Conservation (phyloP, 192 early-diverging fungal species). For the Podila minutissima region DNA sequence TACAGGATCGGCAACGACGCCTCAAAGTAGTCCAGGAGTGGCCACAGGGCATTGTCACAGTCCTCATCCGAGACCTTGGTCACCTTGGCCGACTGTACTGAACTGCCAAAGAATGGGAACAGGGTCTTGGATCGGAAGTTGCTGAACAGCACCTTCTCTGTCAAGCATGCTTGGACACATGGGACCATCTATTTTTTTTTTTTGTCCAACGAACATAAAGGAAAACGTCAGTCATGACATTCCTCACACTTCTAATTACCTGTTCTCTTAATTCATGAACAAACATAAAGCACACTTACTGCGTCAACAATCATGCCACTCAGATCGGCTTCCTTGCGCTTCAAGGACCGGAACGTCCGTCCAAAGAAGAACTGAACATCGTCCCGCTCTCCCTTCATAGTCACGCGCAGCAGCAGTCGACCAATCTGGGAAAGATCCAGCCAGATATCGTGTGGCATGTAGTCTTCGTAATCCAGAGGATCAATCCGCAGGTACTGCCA, state of each 20-base stretch:
- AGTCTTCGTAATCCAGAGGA: slow-evolving; percentile 63
- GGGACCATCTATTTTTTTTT: slow-evolving; percentile 63
- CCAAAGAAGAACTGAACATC: slow-evolving; percentile 88
- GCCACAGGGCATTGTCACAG: slow-evolving; percentile 74
- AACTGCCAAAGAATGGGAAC: slow-evolving; percentile 34
- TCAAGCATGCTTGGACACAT: slow-evolving; percentile 71
- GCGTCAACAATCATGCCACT: slow-evolving; percentile 75
- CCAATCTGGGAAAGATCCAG: slow-evolving; percentile 78
- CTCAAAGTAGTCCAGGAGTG: slow-evolving; percentile 81
- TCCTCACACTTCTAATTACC: too few relatives aligned
- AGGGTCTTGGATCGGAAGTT: slow-evolving; percentile 49
- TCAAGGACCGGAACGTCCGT: slow-evolving; percentile 75
- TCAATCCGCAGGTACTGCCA: slow-evolving; percentile 68
- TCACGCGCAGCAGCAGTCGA: slow-evolving; percentile 71
- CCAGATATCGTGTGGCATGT: slow-evolving; percentile 73
- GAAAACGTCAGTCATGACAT: too few relatives aligned
- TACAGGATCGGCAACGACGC: slow-evolving; percentile 73
- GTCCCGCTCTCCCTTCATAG: slow-evolving; percentile 81
- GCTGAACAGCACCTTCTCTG: slow-evolving; percentile 64
- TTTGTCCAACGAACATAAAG: too few relatives aligned
- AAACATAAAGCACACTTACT: slow-evolving; percentile 36
- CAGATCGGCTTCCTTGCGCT: slow-evolving; percentile 75
- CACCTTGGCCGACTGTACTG: slow-evolving; percentile 31
- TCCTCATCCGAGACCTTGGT: slow-evolving; percentile 54
- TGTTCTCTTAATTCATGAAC: too few relatives aligned